Evolutionary conservation across 2,329 filamentous ascomycete genomes (phyloP), one percentile per base, ranked within the genome.

Genomic region (Cytospora chrysosperma): DNA sequence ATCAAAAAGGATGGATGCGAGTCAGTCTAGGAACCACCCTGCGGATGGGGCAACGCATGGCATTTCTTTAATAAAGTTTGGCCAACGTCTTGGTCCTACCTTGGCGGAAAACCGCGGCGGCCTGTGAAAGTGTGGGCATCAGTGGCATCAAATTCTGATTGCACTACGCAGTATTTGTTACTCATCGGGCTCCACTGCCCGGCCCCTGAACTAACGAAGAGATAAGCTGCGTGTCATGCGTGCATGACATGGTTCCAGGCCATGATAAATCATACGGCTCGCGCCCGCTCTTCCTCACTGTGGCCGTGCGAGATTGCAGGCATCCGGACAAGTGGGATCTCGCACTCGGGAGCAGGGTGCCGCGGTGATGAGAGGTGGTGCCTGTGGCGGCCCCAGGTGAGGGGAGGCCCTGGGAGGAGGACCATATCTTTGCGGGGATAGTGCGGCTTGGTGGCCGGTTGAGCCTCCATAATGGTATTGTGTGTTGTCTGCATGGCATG

Each of bases 131-230:
- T 19, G 47, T 32, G 15, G 51, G n/a, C 26, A 53, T 40, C 59
- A 61, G 54, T 55, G 51, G n/a, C 26, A 53, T 40, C 59, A 61
- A 61, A 61, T 55, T 61, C 59, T 61, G 59, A 61, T n/a, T 49
- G 51, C 59, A 61, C 59, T 55, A 61, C 51, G 28, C 28, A 15
- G 28, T 30, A n/a, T n/a, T 28, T 60, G 51, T 55, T 51, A 61
- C 51, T 37, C 49, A 55, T 50, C 49, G 51, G 51, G 51, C 37
- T 55, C 59, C 59, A 61, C 59, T 3, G 51, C 6, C n/a, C 30
- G 51, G 19, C 59, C 59, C 59, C 59, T 61, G 59, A 55, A 19
- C 59, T 61, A 61, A 61, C 28, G 37, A 40, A 55, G 51, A 61
- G 32, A 61, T 28, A 49, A 37, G 37, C 30, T 27, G 59, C 28